Evolutionary conservation across 176 grass and related monocot genomes (phyloP).

Genomic region (Cymbopogon citratus): DNA sequence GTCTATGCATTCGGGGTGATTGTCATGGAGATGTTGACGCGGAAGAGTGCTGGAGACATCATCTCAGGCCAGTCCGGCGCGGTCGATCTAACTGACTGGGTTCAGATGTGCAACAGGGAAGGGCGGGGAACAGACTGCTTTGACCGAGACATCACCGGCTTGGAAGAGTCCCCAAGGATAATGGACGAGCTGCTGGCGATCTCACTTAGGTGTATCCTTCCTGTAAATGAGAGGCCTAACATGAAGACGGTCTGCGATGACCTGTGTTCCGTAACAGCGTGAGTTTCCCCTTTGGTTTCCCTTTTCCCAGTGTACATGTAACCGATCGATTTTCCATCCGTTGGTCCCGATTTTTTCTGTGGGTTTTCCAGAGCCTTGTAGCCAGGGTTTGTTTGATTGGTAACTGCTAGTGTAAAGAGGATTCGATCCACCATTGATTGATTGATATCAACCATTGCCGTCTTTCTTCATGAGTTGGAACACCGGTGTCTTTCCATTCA

Average conservation of each 20-base stretch:
- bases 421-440: constrained; percentile 83
- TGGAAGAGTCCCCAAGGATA: constrained; percentile 83
- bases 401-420: constrained; percentile 91
- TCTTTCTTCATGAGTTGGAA: constrained; percentile 17
- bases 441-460: constrained; percentile 58
- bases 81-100: constrained; percentile 97
- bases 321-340: constrained; percentile 41
- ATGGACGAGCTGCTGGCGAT: constrained; percentile 84
- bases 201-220: constrained; percentile 86
- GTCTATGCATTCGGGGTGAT: constrained; percentile 91
- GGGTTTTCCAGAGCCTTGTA: constrained; percentile 77
- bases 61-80: constrained; percentile 88
- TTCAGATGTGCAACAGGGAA: constrained; percentile 95
- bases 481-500: background rate
- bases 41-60: constrained; percentile 90
- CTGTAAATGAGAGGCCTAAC: constrained; percentile 97
- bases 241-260: constrained; percentile 84
- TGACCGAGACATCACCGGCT: constrained; percentile 78
- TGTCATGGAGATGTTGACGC: constrained; percentile 80
- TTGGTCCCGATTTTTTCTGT: constrained; percentile 50
- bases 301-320: constrained; percentile 61
- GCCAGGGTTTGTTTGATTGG: constrained; percentile 53
- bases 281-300: constrained; percentile 37
- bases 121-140: constrained; percentile 93
- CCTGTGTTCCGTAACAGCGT: constrained; percentile 82